Percentiles rank a stretch among this genome's conserved stretches.
Conservation (phyloP, 441 rosid species). For the Omphalea diandra region DNA sequence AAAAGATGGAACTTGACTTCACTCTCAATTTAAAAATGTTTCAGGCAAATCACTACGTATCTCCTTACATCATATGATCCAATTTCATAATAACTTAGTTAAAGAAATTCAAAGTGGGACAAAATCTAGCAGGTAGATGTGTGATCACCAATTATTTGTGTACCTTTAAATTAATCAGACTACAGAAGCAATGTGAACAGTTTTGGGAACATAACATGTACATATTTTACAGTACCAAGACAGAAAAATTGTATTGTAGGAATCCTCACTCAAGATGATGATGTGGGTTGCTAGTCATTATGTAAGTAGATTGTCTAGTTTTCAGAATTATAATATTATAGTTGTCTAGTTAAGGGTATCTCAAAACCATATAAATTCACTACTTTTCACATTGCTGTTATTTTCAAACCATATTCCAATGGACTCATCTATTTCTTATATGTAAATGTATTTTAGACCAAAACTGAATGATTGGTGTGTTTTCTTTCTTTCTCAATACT, state of each 20-base stretch:
- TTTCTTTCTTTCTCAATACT: no score
- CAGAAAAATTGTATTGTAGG: constrained; percentile 11
- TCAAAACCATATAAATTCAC: no score
- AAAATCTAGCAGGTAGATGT: constrained; percentile 27
- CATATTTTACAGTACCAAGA: constrained; percentile 22
- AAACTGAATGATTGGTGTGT: no score
- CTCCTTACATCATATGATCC: background rate
- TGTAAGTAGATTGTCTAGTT: background rate
- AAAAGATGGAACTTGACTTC: background rate
- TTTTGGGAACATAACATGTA: constrained; percentile 22
- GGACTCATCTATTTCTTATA: no score
- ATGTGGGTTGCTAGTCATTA: constrained; percentile 20
- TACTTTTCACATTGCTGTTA: no score
- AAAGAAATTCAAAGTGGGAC: background rate
- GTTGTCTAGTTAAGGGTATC: background rate
- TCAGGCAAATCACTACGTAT: background rate
- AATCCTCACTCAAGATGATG: background rate
- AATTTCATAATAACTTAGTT: background rate
- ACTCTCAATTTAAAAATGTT: background rate
- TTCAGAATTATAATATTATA: background rate
- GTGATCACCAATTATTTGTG: constrained; percentile 1
- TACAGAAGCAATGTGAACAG: constrained; percentile 16
- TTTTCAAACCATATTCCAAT: no score
- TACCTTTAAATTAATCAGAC: constrained; percentile 11
- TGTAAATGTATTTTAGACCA: no score